Conservation (phyloP, 345 rosid genomes). For the Garcia nutans region DNA sequence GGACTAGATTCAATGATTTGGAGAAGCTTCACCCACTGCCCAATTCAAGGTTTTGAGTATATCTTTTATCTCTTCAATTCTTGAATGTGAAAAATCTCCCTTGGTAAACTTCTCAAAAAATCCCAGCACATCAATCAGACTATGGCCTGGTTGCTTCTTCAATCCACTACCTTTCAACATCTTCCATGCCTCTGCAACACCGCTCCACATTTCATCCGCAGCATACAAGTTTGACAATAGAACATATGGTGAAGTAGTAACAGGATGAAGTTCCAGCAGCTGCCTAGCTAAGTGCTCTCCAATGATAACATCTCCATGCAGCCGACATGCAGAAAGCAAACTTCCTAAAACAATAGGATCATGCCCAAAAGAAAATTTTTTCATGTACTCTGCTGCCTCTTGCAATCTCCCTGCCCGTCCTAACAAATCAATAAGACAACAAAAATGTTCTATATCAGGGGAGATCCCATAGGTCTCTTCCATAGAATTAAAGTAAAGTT, state of each 20-base stretch:
- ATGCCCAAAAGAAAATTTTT: conserved; percentile 37
- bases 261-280: conserved; percentile 45
- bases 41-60: conserved; percentile 34
- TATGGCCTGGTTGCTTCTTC: conserved; percentile 58
- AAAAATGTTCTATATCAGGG: conserved; percentile 55
- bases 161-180: conserved; percentile 54
- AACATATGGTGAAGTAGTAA: conserved; percentile 54
- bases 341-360: conserved; percentile 55
- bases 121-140: conserved; percentile 53
- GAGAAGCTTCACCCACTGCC: conserved; percentile 26
- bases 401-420: conserved; percentile 64
- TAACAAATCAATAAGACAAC: conserved; percentile 59
- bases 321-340: conserved; percentile 58
- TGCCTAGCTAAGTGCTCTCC: conserved; percentile 48
- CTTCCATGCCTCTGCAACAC: conserved; percentile 55
- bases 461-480: conserved; percentile 42
- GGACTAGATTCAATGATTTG: background rate
- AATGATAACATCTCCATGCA: conserved; percentile 42
- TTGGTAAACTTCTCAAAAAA: conserved; percentile 42
- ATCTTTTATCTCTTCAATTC: conserved; percentile 39
- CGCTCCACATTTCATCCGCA: conserved; percentile 55
- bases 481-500: conserved; percentile 42
- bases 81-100: conserved; percentile 48
- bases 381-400: conserved; percentile 47
- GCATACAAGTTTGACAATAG: conserved; percentile 61